Conservation (phyloP, 768 basidiomycete species). For the Glaciozyma antarctica region DNA sequence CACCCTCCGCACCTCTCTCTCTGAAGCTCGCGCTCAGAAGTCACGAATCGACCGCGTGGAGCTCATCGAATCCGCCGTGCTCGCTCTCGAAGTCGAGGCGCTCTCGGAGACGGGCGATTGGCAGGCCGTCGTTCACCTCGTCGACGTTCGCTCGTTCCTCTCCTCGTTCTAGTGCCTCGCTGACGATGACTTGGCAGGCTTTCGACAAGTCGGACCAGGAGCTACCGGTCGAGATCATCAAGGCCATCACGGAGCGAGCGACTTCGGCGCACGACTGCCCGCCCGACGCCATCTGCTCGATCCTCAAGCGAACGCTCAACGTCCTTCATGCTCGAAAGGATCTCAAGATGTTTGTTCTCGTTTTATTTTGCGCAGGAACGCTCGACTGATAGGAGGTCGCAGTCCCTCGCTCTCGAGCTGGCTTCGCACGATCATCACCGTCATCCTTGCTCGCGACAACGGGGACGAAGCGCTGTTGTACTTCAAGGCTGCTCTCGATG, state of each 20-base stretch:
- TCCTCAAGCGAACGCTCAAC: neutral
- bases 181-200: neutral
- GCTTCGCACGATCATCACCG: neutral
- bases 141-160: neutral
- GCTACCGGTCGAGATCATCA: neutral
- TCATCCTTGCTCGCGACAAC: neutral
- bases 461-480: neutral
- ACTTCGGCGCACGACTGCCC: neutral
- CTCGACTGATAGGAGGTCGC: neutral
- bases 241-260: neutral
- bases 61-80: neutral
- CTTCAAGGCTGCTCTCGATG: neutral
- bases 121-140: neutral
- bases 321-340: neutral
- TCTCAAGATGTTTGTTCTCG: neutral
- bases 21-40: neutral
- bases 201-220: neutral
- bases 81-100: neutral
- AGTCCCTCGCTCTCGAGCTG: neutral
- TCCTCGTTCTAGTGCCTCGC: neutral
- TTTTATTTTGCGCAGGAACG: neutral
- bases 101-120: neutral
- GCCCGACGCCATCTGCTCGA: neutral
- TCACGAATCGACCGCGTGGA: neutral
- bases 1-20: neutral